Conservation (phyloP, 2,329 filamentous ascomycete species). For the Massarina eburnea region DNA sequence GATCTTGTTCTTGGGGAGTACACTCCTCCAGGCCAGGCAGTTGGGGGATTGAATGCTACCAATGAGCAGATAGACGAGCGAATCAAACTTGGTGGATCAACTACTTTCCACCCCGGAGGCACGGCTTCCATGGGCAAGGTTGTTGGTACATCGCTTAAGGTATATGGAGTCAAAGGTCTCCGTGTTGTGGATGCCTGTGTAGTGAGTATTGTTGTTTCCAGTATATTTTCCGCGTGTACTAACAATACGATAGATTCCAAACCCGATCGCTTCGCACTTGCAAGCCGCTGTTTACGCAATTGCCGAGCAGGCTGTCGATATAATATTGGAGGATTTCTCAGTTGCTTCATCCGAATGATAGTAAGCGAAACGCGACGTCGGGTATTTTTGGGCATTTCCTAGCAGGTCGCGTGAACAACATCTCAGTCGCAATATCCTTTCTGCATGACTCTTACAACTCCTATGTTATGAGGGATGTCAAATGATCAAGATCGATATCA, state of each 20-base stretch:
- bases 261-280: constrained; percentile 24
- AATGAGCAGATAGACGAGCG: constrained; percentile 58
- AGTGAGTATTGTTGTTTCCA: constrained; percentile 12
- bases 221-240: background rate
- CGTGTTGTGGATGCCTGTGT: constrained; percentile 46
- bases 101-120: constrained; percentile 60
- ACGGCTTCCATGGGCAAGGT: constrained; percentile 60
- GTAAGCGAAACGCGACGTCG: too few relatives aligned
- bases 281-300: constrained; percentile 28
- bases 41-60: constrained; percentile 31
- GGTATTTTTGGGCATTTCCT: too few relatives aligned
- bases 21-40: constrained; percentile 43
- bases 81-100: constrained; percentile 45
- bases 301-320: constrained; percentile 24
- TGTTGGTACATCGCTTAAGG: constrained; percentile 51
- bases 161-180: constrained; percentile 53
- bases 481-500: too few relatives aligned
- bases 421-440: too few relatives aligned
- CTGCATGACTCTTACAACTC: too few relatives aligned
- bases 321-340: constrained; percentile 7
- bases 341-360: too few relatives aligned
- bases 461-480: too few relatives aligned
- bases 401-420: too few relatives aligned
- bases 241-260: constrained; percentile 17
- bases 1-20: constrained; percentile 47